Percentiles rank a stretch among this genome's conserved stretches.
Conservation (phyloP, 352 stramenopile species). For the Phytophthora sp. region DNA sequence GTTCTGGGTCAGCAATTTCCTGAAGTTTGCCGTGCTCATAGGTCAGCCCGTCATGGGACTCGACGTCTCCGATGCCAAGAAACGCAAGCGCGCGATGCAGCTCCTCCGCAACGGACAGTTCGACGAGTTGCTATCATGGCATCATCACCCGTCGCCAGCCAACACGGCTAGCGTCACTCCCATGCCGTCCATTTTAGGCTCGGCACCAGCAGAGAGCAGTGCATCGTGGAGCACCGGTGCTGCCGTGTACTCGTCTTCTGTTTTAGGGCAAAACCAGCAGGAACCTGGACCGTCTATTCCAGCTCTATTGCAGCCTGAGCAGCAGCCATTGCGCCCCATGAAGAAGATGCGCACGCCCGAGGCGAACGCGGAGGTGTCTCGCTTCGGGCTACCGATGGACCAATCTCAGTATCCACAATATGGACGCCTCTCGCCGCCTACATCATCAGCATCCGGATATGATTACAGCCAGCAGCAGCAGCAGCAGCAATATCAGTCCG, state of each 20-base stretch:
- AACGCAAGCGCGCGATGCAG: conserved; percentile 80
- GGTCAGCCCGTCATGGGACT: conserved; percentile 76
- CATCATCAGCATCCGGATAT: conserved; percentile 17
- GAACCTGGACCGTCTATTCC: conserved; percentile 40
- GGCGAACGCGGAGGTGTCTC: conserved; percentile 25
- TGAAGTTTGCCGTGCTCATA: conserved; percentile 82
- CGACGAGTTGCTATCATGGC: conserved; percentile 75
- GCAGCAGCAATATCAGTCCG: conserved; percentile 29
- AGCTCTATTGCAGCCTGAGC: conserved; percentile 24
- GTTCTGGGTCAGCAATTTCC: conserved; percentile 87
- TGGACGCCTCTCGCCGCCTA: conserved; percentile 25
- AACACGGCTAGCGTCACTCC: conserved; percentile 47
- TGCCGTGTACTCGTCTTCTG: conserved; percentile 29
- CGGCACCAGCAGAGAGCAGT: conserved; percentile 10
- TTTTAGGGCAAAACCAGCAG: conserved; percentile 23
- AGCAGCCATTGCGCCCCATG: conserved; percentile 31
- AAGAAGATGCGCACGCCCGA: conserved; percentile 68
- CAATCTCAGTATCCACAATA: conserved; percentile 39
- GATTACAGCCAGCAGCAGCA: conserved; percentile 40
- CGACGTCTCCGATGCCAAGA: conserved; percentile 83
- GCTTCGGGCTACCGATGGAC: conserved; percentile 33
- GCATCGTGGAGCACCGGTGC: conserved; percentile 30
- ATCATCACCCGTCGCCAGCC: conserved; percentile 42
- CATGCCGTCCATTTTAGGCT: conserved; percentile 35
- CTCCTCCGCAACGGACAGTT: conserved; percentile 81